phyloP scores from a whole-genome alignment of 192 early-diverging fungal species.

The Entomortierella chlamydospora region DNA sequence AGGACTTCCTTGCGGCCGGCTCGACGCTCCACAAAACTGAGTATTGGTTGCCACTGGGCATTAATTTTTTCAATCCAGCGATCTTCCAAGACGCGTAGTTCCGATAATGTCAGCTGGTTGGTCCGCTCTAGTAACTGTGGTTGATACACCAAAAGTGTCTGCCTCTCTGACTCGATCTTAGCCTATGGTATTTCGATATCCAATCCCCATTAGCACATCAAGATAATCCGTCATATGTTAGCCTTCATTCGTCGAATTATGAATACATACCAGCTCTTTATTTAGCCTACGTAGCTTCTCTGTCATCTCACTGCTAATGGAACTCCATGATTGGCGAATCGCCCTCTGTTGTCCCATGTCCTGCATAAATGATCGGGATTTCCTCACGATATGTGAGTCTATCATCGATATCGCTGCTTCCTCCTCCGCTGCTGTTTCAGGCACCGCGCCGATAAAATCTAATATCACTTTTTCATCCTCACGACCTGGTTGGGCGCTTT shows the following conservation, averaged over 20 bases:
- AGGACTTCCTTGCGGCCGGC: slow-evolving; percentile 9
- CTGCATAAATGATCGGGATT: neutral
- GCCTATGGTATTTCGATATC: neutral
- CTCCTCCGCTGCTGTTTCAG: neutral
- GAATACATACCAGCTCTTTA: slow-evolving; percentile 22
- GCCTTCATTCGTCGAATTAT: no score
- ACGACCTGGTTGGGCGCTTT: neutral
- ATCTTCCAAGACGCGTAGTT: slow-evolving; percentile 17
- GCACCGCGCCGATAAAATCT: neutral
- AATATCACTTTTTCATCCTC: neutral
- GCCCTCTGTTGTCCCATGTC: slow-evolving; percentile 3
- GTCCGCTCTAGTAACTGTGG: slow-evolving; percentile 1
- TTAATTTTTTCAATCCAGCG: slow-evolving; percentile 25
- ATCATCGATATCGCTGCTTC: slow-evolving; percentile 4
- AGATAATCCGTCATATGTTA: neutral
- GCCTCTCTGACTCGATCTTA: slow-evolving; percentile 14
- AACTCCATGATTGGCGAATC: slow-evolving; percentile 9
- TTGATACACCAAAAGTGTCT: slow-evolving; percentile 5
- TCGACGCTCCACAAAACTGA: slow-evolving; percentile 17
- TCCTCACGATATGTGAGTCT: slow-evolving; percentile 8
- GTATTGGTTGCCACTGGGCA: slow-evolving; percentile 27
- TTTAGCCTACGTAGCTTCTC: neutral
- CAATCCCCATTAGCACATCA: neutral
- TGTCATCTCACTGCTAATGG: slow-evolving; percentile 10
- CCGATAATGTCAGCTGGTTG: neutral